A percentile compares a stretch with the other conserved stretches of the same genome.
These are phyloP conservation scores for Lindgomyces ingoldianus DNA, from an alignment of 495 filamentous ascomycete species.

Conservation along the genomic window DNA sequence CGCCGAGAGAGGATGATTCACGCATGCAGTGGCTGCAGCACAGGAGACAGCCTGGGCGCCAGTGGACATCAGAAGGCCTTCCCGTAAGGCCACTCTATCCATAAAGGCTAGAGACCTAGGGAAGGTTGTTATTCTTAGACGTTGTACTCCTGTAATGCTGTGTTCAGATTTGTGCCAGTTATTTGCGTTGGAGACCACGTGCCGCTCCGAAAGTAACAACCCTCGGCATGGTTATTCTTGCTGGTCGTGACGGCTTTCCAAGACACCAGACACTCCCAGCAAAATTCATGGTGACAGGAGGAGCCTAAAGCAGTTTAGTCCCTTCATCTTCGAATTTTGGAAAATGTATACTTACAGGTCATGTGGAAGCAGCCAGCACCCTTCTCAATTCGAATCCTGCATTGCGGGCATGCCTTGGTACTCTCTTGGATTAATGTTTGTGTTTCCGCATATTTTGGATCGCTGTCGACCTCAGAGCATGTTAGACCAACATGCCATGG, in stretches of 20 bases:
- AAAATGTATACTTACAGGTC: constrained; percentile 5
- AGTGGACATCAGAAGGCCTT: too few relatives aligned
- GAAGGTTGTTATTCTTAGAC: too few relatives aligned
- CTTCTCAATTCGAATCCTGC: constrained; percentile 12
- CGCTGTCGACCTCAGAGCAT: constrained; percentile 5
- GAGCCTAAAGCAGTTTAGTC: constrained; percentile 1
- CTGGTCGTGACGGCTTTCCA: background rate
- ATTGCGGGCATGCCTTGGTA: constrained; percentile 14
- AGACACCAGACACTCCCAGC: constrained; percentile 12
- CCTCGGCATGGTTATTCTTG: background rate
- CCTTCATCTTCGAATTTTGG: background rate
- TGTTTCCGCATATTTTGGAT: constrained; percentile 9
- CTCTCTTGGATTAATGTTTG: background rate
- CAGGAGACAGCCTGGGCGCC: too few relatives aligned
- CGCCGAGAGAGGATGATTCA: too few relatives aligned
- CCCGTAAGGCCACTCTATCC: too few relatives aligned
- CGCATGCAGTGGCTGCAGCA: too few relatives aligned
- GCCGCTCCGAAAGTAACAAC: constrained; percentile 5
- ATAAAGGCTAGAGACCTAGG: too few relatives aligned
- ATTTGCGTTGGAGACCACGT: background rate
- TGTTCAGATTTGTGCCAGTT: background rate
- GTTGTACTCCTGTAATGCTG: constrained; percentile 12
- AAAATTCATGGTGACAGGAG: constrained; percentile 15
- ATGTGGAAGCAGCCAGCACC: constrained; percentile 18
- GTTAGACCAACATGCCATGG: constrained; percentile 4